Evolutionary conservation across 306 rosid genomes (phyloP).

Genomic region (Rosa chinensis): DNA sequence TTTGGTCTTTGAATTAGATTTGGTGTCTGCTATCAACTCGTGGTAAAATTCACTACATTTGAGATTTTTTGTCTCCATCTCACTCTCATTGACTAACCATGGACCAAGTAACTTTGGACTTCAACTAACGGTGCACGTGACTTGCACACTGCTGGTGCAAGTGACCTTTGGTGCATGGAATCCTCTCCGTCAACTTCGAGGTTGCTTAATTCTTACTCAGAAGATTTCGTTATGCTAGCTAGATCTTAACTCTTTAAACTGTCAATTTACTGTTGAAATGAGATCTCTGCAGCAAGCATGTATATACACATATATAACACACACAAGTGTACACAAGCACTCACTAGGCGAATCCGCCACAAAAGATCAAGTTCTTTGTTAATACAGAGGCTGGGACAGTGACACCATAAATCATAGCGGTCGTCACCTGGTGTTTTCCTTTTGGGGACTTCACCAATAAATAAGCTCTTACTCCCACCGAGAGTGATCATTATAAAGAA

Average conservation of each 20-base stretch:
- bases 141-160: too few species aligned
- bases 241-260: not conserved
- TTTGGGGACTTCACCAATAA: not conserved
- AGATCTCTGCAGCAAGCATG: not conserved
- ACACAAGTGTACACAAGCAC: not conserved
- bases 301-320: not conserved
- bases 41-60: too few species aligned
- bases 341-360: slow-evolving; percentile 7
- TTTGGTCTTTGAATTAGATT: too few species aligned
- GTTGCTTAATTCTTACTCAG: not conserved
- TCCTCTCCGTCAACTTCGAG: too few species aligned
- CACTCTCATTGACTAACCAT: too few species aligned
- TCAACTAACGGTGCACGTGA: too few species aligned
- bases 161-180: too few species aligned
- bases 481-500: not conserved
- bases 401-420: not conserved
- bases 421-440: not conserved
- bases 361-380: not conserved
- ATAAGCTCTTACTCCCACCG: not conserved
- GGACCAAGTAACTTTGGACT: too few species aligned
- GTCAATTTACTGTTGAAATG: slow-evolving; percentile 2
- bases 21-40: too few species aligned
- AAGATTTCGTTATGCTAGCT: too few species aligned
- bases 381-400: slow-evolving; percentile 8
- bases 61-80: too few species aligned